These are phyloP conservation scores for Neurospora sp. DNA, from an alignment of 2,329 filamentous ascomycete species.

Conservation along the genomic window DNA sequence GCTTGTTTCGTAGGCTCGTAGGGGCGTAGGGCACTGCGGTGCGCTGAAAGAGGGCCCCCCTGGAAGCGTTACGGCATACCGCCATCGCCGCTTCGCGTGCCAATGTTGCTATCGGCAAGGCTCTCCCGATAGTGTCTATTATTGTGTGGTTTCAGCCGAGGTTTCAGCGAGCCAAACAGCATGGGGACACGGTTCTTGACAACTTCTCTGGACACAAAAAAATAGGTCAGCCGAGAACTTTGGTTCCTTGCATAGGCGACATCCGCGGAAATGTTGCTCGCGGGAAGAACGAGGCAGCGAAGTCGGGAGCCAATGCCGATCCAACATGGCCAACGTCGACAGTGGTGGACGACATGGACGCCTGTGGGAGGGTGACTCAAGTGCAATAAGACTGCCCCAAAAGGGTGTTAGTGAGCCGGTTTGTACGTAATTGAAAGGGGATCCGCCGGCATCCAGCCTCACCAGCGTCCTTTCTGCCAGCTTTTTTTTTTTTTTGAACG, in stretches of 20 bases:
- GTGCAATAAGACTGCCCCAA: conserved; percentile 8
- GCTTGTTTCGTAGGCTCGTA: not conserved
- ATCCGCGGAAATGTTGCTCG: conserved; percentile 20
- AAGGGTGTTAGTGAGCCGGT: conserved; percentile 14
- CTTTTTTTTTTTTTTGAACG: not conserved
- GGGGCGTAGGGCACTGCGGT: not conserved
- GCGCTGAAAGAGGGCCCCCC: not conserved
- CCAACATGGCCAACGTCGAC: not conserved
- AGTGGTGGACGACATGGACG: conserved; percentile 10
- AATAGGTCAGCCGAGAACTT: not conserved
- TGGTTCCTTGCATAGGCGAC: not conserved
- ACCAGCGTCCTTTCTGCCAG: not conserved
- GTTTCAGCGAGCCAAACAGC: not conserved
- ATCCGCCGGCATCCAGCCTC: not conserved
- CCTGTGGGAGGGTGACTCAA: conserved; percentile 9
- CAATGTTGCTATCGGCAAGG: not conserved
- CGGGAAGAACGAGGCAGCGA: not conserved
- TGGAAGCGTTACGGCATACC: not conserved
- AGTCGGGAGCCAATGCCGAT: not conserved
- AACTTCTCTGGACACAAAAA: not conserved
- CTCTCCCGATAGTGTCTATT: not conserved
- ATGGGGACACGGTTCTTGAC: not conserved
- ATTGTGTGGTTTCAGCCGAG: not conserved
- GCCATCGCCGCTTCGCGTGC: not conserved
- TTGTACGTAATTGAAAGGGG: conserved; percentile 24